phyloP scores from a whole-genome alignment of 768 basidiomycete genomes.

The Trametes cingulata region DNA sequence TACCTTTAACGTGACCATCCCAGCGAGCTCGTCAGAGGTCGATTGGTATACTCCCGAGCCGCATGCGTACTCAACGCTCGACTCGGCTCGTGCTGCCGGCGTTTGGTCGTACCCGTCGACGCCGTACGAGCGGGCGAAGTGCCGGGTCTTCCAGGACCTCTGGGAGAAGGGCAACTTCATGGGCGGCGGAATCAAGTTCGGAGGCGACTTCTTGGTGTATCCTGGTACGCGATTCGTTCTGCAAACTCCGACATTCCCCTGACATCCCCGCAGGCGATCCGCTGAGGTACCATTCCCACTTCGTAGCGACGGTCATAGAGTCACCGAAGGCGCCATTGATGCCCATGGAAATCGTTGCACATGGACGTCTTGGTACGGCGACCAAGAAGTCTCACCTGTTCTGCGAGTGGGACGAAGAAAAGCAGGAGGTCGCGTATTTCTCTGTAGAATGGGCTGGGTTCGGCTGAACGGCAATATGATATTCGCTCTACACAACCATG shows the following conservation, averaged over 20 bases:
- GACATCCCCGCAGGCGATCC: constrained; percentile 69
- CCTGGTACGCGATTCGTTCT: constrained; percentile 61
- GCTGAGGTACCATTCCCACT: constrained; percentile 95
- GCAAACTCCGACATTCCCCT: background rate
- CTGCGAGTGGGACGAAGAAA: constrained; percentile 83
- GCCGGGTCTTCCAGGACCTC: constrained; percentile 75
- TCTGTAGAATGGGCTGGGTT: constrained; percentile 93
- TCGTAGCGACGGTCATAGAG: constrained; percentile 79
- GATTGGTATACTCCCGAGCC: constrained; percentile 64
- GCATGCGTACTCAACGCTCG: constrained; percentile 54
- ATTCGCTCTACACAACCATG: too few relatives aligned
- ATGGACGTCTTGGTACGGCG: constrained; percentile 92
- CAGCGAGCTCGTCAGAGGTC: constrained; percentile 59
- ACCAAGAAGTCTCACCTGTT: constrained; percentile 96
- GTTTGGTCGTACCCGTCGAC: constrained; percentile 78
- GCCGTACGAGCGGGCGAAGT: constrained; percentile 68
- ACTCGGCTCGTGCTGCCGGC: constrained; percentile 61
- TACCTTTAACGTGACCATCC: constrained; percentile 61
- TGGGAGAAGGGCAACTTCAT: constrained; percentile 86
- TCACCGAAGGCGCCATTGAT: constrained; percentile 58
- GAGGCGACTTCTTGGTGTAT: constrained; percentile 95
- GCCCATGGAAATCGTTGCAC: constrained; percentile 95
- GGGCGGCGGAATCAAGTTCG: constrained; percentile 91
- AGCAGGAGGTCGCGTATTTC: constrained; percentile 65
- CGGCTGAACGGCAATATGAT: constrained; percentile 54